Evolutionary conservation across 1,284 basidiomycete genomes (phyloP).

Genomic region (Taiwanofungus camphoratus): DNA sequence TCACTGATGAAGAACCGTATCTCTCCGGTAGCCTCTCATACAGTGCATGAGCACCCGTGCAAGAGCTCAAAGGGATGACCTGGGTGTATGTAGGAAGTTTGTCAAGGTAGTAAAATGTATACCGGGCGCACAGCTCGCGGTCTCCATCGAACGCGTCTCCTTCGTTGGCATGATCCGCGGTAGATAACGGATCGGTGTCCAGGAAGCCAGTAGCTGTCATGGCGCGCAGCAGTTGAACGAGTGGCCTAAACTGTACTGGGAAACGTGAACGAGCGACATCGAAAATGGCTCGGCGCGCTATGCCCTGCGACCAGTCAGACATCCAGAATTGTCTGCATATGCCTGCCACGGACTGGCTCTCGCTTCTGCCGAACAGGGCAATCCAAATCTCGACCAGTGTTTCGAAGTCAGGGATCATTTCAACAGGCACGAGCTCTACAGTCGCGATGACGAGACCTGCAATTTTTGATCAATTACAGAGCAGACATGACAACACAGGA

Average conservation of each 20-base stretch:
- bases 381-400: conserved; percentile 74
- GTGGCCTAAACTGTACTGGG: conserved; percentile 69
- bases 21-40: conserved; percentile 63
- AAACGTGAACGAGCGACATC: conserved; percentile 78
- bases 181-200: conserved; percentile 60
- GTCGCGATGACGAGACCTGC: conserved; percentile 66
- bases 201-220: conserved; percentile 69
- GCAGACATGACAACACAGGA: background rate
- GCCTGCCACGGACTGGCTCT: conserved; percentile 57
- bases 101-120: conserved; percentile 72
- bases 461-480: conserved; percentile 11
- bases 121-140: conserved; percentile 49
- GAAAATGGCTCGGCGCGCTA: conserved; percentile 66
- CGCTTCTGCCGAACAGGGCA: conserved; percentile 74
- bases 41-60: conserved; percentile 58
- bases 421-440: conserved; percentile 68
- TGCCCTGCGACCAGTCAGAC: conserved; percentile 55
- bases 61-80: conserved; percentile 56
- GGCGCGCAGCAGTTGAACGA: conserved; percentile 69
- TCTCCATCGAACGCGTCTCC: conserved; percentile 31
- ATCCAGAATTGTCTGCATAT: conserved; percentile 80
- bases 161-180: conserved; percentile 39
- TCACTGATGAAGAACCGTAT: conserved; percentile 44
- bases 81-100: conserved; percentile 73
- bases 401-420: conserved; percentile 69